These are phyloP conservation scores for Naganishia friedmannii DNA, from an alignment of 768 basidiomycete genomes.

Conservation along the genomic window DNA sequence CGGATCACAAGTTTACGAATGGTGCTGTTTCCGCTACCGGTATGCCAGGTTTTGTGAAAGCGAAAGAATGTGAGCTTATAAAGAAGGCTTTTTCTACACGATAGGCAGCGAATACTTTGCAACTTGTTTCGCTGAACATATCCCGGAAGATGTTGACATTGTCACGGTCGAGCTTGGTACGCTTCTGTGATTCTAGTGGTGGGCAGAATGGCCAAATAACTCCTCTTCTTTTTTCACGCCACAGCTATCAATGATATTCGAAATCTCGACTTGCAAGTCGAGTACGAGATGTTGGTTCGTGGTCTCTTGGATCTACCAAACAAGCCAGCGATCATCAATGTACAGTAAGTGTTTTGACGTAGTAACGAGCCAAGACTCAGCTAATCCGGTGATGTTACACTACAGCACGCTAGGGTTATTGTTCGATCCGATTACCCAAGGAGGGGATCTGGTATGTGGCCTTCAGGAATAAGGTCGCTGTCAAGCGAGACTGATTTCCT, in stretches of 20 bases:
- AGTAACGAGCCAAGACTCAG: not conserved
- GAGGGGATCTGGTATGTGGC: conserved; percentile 11
- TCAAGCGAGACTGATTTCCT: not conserved
- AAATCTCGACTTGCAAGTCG: conserved; percentile 21
- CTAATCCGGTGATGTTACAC: not conserved
- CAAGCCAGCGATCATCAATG: conserved; percentile 44
- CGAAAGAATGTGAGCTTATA: not conserved
- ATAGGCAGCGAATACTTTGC: conserved; percentile 41
- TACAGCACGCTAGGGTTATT: not conserved
- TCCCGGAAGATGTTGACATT: conserved; percentile 48
- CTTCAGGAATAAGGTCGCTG: not conserved
- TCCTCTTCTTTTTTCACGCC: not conserved
- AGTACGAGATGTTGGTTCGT: conserved; percentile 45
- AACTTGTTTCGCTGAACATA: conserved; percentile 49
- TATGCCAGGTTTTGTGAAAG: not conserved
- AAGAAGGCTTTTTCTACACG: not conserved
- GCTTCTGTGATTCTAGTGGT: not conserved
- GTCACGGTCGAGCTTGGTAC: conserved; percentile 43
- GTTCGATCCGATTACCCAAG: conserved; percentile 14
- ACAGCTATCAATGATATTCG: conserved; percentile 24
- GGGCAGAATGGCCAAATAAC: not conserved
- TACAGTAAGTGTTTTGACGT: conserved; percentile 24
- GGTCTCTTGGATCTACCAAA: conserved; percentile 41
- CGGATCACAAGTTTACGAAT: conserved; percentile 42
- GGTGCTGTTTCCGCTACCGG: conserved; percentile 45